Evolutionary conservation across 1,139 yeast genomes (phyloP), one percentile per base, ranked within the genome.

Genomic region (Williopsis jadinii): DNA sequence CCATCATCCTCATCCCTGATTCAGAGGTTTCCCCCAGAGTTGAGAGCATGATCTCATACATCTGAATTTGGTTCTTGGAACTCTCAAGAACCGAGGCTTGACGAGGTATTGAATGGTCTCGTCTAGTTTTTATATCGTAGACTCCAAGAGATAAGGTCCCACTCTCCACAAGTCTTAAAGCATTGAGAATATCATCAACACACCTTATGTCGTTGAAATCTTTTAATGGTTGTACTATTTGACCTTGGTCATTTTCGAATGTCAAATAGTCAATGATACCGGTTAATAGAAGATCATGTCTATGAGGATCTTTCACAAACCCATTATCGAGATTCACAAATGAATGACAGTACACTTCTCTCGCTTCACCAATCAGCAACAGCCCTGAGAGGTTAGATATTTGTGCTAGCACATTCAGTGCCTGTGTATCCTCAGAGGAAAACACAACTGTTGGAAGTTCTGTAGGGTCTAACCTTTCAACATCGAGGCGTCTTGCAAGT

Each of bases 121-220:
- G 55, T 42, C 87, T 62, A 0, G 88, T 80, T 53, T 81, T 81
- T 28, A 80, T 72, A 58, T 83, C 92, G 36, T 73, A 63, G 1
- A 77, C 61, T 5, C 58, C 43, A 19, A 72, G 37, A 19, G 32
- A 14, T 11, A 14, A 29, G 9, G 5, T 12, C 11, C 43, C 28
- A 73, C 37, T 9, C 54, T 51, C 39, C 52, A 62, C 8, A 47
- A 37, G 9, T 42, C 37, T 41, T 40, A 19, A 4, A 19, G 24
- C 24, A 19, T 19, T 19, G 24, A 19, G 24, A 19, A 19, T 19
- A 6, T 19, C 24, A 19, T 19, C 24, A 19, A 19, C 24, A 19
- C 24, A 19, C 24, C 24, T 19, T 19, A 19, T 19, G 24, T 6
- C 24, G 4, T 19, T 4, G 24, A 19, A 19, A 2, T 45, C 44